These are phyloP conservation scores for Tetrahymena malaccensis DNA, from an alignment of 73 alveolate genomes.

Conservation along the genomic window DNA sequence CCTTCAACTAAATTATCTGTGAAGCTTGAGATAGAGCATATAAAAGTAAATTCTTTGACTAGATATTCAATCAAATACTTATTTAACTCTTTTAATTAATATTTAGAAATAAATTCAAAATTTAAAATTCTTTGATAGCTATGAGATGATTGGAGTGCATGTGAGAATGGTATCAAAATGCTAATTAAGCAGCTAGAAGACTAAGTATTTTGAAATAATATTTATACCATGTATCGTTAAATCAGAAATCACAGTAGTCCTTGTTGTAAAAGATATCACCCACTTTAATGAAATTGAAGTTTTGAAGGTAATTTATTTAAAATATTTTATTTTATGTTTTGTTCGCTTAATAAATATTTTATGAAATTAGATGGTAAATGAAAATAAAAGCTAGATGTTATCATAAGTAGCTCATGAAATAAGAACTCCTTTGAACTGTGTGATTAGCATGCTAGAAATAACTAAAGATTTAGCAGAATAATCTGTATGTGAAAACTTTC, in stretches of 20 bases:
- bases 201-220: neutral
- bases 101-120: neutral
- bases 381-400: neutral
- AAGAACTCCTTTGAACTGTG: conserved; percentile 32
- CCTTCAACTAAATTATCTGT: neutral
- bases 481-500: neutral
- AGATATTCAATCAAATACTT: neutral
- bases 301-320: neutral
- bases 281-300: neutral
- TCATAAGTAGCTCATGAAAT: conserved; percentile 29
- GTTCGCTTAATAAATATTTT: neutral
- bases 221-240: neutral
- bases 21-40: neutral
- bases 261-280: neutral
- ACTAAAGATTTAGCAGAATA: neutral
- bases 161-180: neutral
- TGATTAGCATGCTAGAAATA: conserved; percentile 16
- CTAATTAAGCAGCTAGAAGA: neutral
- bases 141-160: neutral
- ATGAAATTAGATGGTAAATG: neutral
- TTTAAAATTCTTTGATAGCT: neutral
- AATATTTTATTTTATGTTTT: no score
- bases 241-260: neutral
- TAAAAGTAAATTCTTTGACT: neutral
- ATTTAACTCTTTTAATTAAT: neutral